Evolutionary conservation across 768 basidiomycete genomes (phyloP).

Genomic region (Pisolithus sp.): DNA sequence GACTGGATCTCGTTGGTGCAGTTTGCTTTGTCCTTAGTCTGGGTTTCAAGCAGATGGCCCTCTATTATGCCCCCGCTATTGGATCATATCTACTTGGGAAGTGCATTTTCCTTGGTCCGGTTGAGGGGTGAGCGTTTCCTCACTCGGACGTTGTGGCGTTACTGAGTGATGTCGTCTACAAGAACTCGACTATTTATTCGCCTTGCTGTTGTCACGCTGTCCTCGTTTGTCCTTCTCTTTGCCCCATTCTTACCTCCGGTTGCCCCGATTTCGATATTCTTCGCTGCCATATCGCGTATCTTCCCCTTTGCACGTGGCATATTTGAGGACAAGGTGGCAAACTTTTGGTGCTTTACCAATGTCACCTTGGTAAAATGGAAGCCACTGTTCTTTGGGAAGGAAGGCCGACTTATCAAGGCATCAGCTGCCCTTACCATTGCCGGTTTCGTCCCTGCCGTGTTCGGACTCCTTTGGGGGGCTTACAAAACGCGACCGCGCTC

Average conservation of each 20-base stretch:
- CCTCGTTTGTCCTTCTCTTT: constrained; percentile 66
- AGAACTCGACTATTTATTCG: constrained; percentile 55
- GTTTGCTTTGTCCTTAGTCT: constrained; percentile 78
- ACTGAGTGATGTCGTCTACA: constrained; percentile 4
- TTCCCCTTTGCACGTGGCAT: constrained; percentile 90
- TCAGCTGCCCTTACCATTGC: constrained; percentile 61
- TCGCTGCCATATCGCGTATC: constrained; percentile 70
- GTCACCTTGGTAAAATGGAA: constrained; percentile 80
- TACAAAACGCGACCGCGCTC: constrained; percentile 23
- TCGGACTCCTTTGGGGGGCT: constrained; percentile 36
- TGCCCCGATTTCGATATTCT: constrained; percentile 40
- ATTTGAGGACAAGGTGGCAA: constrained; percentile 95
- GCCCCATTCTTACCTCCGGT: constrained; percentile 75
- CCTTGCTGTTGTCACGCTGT: constrained; percentile 54
- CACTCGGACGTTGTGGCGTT: neutral
- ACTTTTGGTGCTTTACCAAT: constrained; percentile 95
- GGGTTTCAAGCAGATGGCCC: constrained; percentile 92
- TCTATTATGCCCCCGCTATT: constrained; percentile 92
- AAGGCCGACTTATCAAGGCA: constrained; percentile 51
- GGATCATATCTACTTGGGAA: constrained; percentile 87
- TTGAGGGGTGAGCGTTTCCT: constrained; percentile 50
- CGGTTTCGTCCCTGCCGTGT: constrained; percentile 63
- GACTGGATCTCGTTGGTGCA: constrained; percentile 69
- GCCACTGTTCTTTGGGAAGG: constrained; percentile 31
- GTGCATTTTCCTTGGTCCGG: constrained; percentile 74